A percentile compares a stretch with the other conserved stretches of the same genome.
Conservation (phyloP, 306 rosid genomes). For the Rubus parviflorus region DNA sequence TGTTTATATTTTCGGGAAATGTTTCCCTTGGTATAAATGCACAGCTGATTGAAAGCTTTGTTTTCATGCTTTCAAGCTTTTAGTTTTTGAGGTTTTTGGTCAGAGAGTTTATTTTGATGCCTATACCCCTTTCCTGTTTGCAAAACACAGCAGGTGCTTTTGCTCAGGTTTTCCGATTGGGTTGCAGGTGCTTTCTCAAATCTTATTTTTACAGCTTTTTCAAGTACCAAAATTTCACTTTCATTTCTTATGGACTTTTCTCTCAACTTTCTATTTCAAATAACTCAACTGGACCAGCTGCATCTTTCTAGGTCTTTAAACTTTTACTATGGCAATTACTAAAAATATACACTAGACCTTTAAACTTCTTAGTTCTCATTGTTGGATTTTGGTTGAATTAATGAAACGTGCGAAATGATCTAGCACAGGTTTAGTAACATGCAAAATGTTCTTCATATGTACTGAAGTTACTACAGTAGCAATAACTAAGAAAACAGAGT, state of each 20-base stretch:
- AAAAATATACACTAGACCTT: too few relatives aligned
- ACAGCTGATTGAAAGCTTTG: conserved; percentile 43
- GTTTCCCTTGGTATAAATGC: conserved; percentile 24
- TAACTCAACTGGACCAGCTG: too few relatives aligned
- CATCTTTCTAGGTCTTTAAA: too few relatives aligned
- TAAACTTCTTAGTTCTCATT: too few relatives aligned
- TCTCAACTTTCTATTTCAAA: too few relatives aligned
- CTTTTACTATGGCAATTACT: too few relatives aligned
- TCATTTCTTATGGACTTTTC: neutral
- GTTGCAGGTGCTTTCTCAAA: conserved; percentile 17
- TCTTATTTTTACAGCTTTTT: neutral
- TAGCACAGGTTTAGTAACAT: too few relatives aligned
- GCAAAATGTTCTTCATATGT: too few relatives aligned
- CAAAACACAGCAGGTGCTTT: conserved; percentile 40
- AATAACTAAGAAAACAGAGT: too few relatives aligned
- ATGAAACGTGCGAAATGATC: too few relatives aligned
- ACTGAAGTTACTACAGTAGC: too few relatives aligned
- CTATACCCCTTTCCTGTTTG: conserved; percentile 55
- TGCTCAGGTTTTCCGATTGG: conserved; percentile 26
- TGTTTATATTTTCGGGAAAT: conserved; percentile 10
- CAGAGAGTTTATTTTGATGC: conserved; percentile 59
- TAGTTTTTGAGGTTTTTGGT: conserved; percentile 43
- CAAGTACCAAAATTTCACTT: neutral
- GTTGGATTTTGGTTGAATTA: too few relatives aligned
- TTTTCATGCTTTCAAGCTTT: conserved; percentile 44